phyloP scores from a whole-genome alignment of 176 grass and related monocot genomes.

The Oryza rufipogon region DNA sequence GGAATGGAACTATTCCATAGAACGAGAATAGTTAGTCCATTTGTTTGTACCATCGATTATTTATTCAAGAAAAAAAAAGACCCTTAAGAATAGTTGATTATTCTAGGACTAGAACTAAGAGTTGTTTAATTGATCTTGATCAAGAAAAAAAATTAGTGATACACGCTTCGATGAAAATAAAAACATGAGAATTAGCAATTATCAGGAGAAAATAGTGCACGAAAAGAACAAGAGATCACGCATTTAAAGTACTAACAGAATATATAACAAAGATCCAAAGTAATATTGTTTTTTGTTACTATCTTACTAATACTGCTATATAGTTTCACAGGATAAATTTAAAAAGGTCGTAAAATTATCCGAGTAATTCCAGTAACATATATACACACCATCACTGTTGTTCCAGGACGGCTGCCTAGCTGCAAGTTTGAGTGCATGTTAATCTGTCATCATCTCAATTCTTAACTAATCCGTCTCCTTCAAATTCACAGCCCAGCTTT shows the following conservation, averaged over 20 bases:
- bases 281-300: neutral
- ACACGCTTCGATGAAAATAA: neutral
- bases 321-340: neutral
- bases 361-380: neutral
- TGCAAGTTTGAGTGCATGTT: neutral
- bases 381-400: constrained; percentile 17
- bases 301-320: constrained; percentile 9
- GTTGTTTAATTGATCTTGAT: neutral
- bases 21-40: too few relatives aligned
- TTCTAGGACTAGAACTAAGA: neutral
- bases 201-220: neutral
- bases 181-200: constrained; percentile 1
- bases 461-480: constrained; percentile 58
- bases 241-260: neutral
- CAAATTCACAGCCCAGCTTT: constrained; percentile 17
- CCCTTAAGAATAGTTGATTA: too few relatives aligned
- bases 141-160: neutral
- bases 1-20: too few relatives aligned
- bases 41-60: too few relatives aligned
- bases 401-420: neutral
- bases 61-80: too few relatives aligned
- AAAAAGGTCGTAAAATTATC: constrained; percentile 21
- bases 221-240: neutral
- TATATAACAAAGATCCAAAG: neutral
- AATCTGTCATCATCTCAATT: constrained; percentile 52